Conservation (phyloP, 495 filamentous ascomycete genomes). For the Cercophora sp. region DNA sequence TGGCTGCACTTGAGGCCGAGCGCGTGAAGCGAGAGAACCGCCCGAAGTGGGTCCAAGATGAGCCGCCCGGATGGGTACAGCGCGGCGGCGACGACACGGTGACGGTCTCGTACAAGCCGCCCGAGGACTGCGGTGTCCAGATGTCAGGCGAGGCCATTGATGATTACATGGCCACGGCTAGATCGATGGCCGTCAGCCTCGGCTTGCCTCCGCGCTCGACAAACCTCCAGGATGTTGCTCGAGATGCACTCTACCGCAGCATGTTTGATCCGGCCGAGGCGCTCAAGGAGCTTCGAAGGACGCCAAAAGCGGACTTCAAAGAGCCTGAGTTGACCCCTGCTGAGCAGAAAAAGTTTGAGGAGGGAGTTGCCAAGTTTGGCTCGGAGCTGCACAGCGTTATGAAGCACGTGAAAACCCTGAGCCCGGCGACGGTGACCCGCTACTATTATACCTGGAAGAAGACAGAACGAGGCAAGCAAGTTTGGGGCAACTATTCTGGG, state of each 20-base stretch:
- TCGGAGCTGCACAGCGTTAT: conserved; percentile 83
- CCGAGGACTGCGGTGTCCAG: conserved; percentile 48
- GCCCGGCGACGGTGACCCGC: conserved; percentile 73
- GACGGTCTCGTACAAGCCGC: conserved; percentile 58
- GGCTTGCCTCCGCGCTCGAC: conserved; percentile 68
- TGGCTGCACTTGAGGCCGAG: conserved; percentile 75
- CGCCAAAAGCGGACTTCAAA: conserved; percentile 71
- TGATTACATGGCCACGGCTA: conserved; percentile 69
- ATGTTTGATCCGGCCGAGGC: conserved; percentile 68
- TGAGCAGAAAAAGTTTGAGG: conserved; percentile 86
- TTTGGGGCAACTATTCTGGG: conserved; percentile 86
- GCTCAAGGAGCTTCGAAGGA: conserved; percentile 63
- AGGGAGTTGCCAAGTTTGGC: conserved; percentile 84
- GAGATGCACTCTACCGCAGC: conserved; percentile 67
- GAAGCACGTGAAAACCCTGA: conserved; percentile 78
- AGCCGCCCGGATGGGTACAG: conserved; percentile 76
- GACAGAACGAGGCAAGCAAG: conserved; percentile 72
- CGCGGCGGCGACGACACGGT: conserved; percentile 73
- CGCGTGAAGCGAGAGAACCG: conserved; percentile 71
- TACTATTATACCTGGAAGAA: conserved; percentile 99
- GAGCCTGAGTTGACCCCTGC: conserved; percentile 76
- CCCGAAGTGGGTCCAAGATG: conserved; percentile 90
- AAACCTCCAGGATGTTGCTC: conserved; percentile 83
- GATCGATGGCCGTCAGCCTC: conserved; percentile 54
- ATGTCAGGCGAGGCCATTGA: conserved; percentile 50